Base-by-base conservation (phyloP, 371 early-diverging fungal species). In the Entomophthora muscae region DNA sequence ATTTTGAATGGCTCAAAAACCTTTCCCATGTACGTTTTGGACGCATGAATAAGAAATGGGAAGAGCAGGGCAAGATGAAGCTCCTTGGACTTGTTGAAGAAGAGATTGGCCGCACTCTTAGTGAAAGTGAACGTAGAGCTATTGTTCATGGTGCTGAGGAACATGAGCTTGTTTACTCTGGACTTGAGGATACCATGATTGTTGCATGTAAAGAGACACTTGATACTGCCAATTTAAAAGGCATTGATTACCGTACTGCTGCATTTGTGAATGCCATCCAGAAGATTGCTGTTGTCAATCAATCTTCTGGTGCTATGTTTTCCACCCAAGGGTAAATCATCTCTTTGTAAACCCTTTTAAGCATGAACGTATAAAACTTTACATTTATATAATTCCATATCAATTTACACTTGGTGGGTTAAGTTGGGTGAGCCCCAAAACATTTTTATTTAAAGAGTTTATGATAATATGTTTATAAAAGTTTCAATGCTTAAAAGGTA, bases 11-110 rank as follows among this genome's bases (percentile, higher is more conserved):
- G 89, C 76, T 87, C 67, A 89, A 88, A 81, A 88, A 88, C 30
- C 75, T 90, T 64, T 83, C 84, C 32, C 91, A 91, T 67, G 84
- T 91, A 63, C 82, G 91, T 52, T 90, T 91, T 64, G 91, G 91
- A 57, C 88, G 91, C 71, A 85, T 91, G 86, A 90, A 88, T 72
- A 86, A 88, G 77, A 83, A 83, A 66, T 91, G 90, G 90, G 91
- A 90, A 68, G 91, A 91, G 67, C 75, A 80, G 52, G 84, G 86
- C 69, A 88, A 88, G 69, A 67, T 72, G 61, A 84, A 85, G 78
- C 74, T 91, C 56, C 69, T 90, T 64, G 75, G 74, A 10, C 71
- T 90, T 52, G 89, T 90, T 30, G 91, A 91, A 71, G 79, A 83
- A 64, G 84, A 83, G 63, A 89, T 86, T 7, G 90, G 90, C 56